Evolutionary conservation across 768 basidiomycete species (phyloP), one percentile per base, ranked within the genome.

Genomic region (Fibroporia radiculosa): DNA sequence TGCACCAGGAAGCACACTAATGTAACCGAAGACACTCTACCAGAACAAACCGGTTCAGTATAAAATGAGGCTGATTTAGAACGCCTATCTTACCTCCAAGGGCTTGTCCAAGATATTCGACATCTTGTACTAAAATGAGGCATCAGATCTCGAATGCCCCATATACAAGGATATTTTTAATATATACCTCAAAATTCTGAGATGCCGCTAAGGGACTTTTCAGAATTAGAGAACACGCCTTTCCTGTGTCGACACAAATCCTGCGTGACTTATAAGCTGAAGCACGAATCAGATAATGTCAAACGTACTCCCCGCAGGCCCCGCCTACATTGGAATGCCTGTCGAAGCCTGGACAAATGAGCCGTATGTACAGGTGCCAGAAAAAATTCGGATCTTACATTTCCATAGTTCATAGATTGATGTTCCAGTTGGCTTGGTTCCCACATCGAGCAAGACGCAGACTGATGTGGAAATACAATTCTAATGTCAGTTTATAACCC

Each of bases 401-500:
- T 96, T 96, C 93, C 93, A 97, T 24, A 97, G 80, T 51, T 96
- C 88, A 59, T 97, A 97, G 51, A 97, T 91, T 5, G 89, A 91
- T 22, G 91, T 95, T 18, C 88, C 80, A 10, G 90, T 93, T 2
- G 93, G 93, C 61, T 93, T 93, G 25, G 93, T 97, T 26, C 93
- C 93, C 34, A 97, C 93, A 62, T 97, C 93, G 49, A 97, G 75
- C 29, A 97, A 77, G 47, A 96, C 66, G 56, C 92, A 93, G 42
- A 96, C 90, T 84, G 42, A 0, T n/a, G 36, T 38, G 35, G 8
- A 10, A 36, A 19, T 7, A 8, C 18, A 10, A 31, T 5, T 8
- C 33, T 18, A 29, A 29, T 26, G 23, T 10, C 20, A 42, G 11
- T 12, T 20, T n/a, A n/a, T 31, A 8, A 10, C 24, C 24, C 6